Conservation (phyloP, 306 rosid genomes). For the Rosa multiflora region DNA sequence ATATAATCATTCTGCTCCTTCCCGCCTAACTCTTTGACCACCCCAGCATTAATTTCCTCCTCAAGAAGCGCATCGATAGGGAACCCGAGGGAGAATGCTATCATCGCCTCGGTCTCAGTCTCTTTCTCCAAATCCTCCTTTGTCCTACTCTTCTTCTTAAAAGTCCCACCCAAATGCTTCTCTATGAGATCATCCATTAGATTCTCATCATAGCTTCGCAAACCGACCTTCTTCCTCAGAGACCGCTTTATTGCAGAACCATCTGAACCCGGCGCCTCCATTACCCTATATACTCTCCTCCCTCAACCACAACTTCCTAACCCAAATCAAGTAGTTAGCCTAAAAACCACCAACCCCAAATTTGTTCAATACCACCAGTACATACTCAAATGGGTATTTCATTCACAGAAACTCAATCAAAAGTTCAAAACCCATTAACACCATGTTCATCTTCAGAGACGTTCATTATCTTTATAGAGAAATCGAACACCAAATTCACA, state of each 20-base stretch:
- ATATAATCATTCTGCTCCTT: conserved; percentile 91
- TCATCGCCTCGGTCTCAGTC: conserved; percentile 92
- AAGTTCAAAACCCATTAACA: not conserved
- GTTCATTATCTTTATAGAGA: not conserved
- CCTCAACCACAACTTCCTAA: conserved; percentile 7
- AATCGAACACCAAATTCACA: conserved; percentile 7
- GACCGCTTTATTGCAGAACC: conserved; percentile 60
- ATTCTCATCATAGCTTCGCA: conserved; percentile 70
- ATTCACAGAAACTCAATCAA: not conserved
- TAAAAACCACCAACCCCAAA: conserved; percentile 6
- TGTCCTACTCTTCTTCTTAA: conserved; percentile 57
- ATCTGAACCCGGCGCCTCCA: conserved; percentile 49
- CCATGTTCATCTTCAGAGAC: not conserved
- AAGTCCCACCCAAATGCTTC: conserved; percentile 60
- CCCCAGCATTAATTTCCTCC: conserved; percentile 78
- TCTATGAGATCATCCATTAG: conserved; percentile 75
- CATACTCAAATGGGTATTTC: conserved; percentile 5
- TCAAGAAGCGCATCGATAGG: conserved; percentile 79
- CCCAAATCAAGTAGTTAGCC: conserved; percentile 19
- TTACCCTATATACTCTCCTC: conserved; percentile 26
- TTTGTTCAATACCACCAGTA: not conserved
- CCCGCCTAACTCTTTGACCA: conserved; percentile 75
- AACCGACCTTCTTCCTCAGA: conserved; percentile 54
- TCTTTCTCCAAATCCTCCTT: conserved; percentile 77
- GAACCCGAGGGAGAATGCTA: conserved; percentile 79